A percentile compares a stretch with the other conserved stretches of the same genome.
These are phyloP conservation scores for Parastagonospora avenae DNA, from an alignment of 2,329 filamentous ascomycete genomes.

Conservation along the genomic window DNA sequence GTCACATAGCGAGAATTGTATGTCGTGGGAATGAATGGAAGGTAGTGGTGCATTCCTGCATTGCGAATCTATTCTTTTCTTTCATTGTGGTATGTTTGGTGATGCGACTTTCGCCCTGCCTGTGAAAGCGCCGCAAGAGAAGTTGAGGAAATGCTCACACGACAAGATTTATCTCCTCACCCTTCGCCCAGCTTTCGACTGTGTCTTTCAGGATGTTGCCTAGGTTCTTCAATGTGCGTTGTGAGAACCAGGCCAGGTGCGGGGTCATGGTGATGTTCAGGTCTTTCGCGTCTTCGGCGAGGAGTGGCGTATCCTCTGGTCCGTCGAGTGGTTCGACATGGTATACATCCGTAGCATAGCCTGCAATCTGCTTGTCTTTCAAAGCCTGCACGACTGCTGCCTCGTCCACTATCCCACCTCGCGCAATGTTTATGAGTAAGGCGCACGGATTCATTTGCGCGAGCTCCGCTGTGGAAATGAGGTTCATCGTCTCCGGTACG, in stretches of 20 bases:
- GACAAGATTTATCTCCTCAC: constrained; percentile 47
- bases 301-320: constrained; percentile 49
- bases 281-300: constrained; percentile 50
- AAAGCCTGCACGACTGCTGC: constrained; percentile 53
- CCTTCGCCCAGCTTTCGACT: constrained; percentile 53
- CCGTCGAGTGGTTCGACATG: constrained; percentile 53
- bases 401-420: constrained; percentile 60
- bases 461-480: constrained; percentile 49
- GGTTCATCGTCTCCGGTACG: constrained; percentile 37
- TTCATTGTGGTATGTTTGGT: neutral
- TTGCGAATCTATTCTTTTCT: too few species aligned
- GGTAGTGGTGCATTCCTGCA: too few species aligned
- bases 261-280: constrained; percentile 59
- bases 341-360: constrained; percentile 59
- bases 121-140: too few species aligned
- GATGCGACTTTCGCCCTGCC: too few species aligned
- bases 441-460: constrained; percentile 52
- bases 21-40: too few species aligned
- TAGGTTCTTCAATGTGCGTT: constrained; percentile 55
- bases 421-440: constrained; percentile 56
- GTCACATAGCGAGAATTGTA: too few species aligned
- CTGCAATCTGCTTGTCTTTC: constrained; percentile 52
- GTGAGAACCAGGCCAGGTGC: constrained; percentile 61
- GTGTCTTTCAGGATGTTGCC: constrained; percentile 52
- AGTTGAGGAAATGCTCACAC: constrained; percentile 10